These are phyloP conservation scores for Pecoramyces ruminantium DNA, from an alignment of 192 early-diverging fungal species.

Conservation along the genomic window DNA sequence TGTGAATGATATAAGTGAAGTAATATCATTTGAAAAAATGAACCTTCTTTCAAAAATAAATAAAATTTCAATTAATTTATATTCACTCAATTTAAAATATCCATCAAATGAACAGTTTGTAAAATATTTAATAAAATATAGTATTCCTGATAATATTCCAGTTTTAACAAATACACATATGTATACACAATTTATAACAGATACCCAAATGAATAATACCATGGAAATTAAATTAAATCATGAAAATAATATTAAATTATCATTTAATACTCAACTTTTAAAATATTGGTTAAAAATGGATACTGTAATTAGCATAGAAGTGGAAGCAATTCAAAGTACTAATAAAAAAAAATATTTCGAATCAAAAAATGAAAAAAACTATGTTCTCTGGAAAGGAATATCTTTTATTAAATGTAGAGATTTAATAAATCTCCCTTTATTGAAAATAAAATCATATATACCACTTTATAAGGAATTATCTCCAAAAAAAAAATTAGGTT, in stretches of 20 bases:
- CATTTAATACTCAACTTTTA: not conserved
- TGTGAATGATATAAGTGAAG: not conserved
- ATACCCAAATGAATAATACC: not conserved
- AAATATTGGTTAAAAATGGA: not conserved
- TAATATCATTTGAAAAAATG: not conserved
- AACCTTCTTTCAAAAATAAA: not conserved
- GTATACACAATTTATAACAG: not conserved
- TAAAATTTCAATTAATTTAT: not conserved
- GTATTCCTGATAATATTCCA: not conserved
- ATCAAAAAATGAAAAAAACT: not conserved
- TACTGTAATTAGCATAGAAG: not conserved
- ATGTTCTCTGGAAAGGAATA: not conserved
- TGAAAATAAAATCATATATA: not conserved
- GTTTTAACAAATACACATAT: not conserved
- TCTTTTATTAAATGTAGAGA: not conserved
- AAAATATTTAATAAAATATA: not conserved
- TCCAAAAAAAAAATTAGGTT: not conserved
- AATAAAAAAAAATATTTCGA: not conserved
- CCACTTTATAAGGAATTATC: not conserved
- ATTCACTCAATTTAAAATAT: not conserved
- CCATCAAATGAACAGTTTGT: not conserved
- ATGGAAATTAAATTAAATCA: not conserved
- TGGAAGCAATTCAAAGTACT: not conserved
- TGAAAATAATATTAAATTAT: not conserved
- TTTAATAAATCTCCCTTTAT: not conserved